Base-by-base conservation (phyloP, 345 rosid genomes). In the Salix brachista region DNA sequence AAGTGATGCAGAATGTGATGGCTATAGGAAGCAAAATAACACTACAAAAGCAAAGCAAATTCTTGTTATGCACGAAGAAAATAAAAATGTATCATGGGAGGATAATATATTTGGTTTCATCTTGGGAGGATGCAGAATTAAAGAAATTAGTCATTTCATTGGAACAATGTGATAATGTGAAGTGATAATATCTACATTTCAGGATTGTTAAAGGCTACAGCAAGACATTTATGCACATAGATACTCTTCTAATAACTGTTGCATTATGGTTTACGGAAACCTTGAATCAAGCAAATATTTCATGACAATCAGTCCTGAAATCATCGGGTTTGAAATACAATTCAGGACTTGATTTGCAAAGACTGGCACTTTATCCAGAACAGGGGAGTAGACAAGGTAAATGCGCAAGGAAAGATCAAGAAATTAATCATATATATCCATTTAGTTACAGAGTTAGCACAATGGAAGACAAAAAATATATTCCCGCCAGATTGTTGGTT, bases 11-110 rank as follows among this genome's bases (percentile, higher is more conserved):
- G 89, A 92, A 87, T 77, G 97, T 92, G 77, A 87, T 86, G 1
- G 92, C 90, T 37, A 88, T 89, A 16, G 93, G 97, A 73, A 90
- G 88, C 34, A 92, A 71, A 77, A 92, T 92, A 36, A 90, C 94
- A 82, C 97, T 89, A 84, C 78, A 73, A 76, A 68, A 72, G 41
- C 11, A 17, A 28, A 50, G 10, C 52, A 16, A 79, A 73, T 8
- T 5, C 5, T 34, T 16, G 28, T 34, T 36, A 71, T 48, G 25
- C n/a, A 44, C 18, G 1, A 19, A 71, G 16, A 0, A 39, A 23
- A 28, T n/a, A n/a, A 30, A 52, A 52, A 7, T 18, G 23, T 56
- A 10, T 6, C 17, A n/a, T n/a, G n/a, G n/a, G n/a, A n/a, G n/a
- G n/a, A n/a, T n/a, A n/a, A n/a, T n/a, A n/a, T n/a, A n/a, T n/a